Conservation (phyloP, 768 basidiomycete species). For the Russula foetens region DNA sequence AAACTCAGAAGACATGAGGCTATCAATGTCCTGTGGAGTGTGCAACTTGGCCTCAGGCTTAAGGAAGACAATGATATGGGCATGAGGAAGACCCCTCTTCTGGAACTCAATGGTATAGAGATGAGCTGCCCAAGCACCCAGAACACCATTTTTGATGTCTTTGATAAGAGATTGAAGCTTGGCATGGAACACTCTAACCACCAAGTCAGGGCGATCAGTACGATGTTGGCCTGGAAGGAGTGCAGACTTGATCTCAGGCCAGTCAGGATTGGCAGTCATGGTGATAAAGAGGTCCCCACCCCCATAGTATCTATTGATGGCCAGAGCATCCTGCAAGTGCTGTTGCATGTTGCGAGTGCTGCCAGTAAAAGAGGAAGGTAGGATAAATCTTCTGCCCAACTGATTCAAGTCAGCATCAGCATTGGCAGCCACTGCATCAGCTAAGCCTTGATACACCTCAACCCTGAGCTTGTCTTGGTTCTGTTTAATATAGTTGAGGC, state of each 20-base stretch:
- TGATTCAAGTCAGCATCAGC: background rate
- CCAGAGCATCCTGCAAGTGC: background rate
- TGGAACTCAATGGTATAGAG: background rate
- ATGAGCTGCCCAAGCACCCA: background rate
- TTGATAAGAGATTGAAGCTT: background rate
- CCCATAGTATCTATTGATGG: background rate
- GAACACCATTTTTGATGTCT: no score
- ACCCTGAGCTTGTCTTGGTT: background rate
- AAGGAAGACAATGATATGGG: no score
- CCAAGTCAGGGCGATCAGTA: background rate
- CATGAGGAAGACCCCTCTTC: no score
- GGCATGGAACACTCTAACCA: background rate
- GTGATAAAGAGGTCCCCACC: background rate
- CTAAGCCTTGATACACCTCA: background rate
- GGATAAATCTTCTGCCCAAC: background rate
- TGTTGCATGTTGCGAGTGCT: background rate
- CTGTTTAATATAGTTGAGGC: background rate
- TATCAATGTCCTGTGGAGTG: background rate
- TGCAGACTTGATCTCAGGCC: background rate
- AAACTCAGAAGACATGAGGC: no score
- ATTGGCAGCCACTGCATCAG: background rate
- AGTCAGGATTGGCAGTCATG: background rate
- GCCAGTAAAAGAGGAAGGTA: background rate
- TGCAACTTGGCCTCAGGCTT: background rate
- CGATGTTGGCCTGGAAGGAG: background rate